A percentile compares a stretch with the other conserved stretches of the same genome.
phyloP scores from a whole-genome alignment of 192 early-diverging fungal genomes.

The Diversispora epigaea region DNA sequence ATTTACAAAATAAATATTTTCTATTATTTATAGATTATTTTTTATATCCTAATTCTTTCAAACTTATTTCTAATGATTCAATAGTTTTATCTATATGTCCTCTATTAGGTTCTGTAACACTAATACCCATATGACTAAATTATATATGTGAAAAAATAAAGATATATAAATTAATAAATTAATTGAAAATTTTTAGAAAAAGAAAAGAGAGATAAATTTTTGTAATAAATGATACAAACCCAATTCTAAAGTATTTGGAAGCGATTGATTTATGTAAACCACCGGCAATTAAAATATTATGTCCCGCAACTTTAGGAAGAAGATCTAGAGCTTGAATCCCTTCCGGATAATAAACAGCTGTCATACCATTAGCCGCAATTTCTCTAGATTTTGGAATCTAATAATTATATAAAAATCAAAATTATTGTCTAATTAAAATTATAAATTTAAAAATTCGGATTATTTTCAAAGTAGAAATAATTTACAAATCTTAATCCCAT shows the following conservation, averaged over 20 bases:
- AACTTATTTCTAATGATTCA: slow-evolving; percentile 58
- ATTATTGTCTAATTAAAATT: not conserved
- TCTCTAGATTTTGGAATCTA: slow-evolving; percentile 46
- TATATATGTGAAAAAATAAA: not conserved
- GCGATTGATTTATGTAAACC: slow-evolving; percentile 83
- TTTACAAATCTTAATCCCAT: slow-evolving; percentile 79
- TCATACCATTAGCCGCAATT: slow-evolving; percentile 74
- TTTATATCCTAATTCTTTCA: slow-evolving; percentile 57
- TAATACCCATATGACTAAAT: slow-evolving; percentile 77
- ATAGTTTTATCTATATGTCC: slow-evolving; percentile 66
- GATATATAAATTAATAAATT: not conserved
- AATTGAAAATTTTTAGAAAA: not conserved
- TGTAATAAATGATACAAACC: slow-evolving; percentile 35
- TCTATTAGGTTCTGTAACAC: slow-evolving; percentile 66
- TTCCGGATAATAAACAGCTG: slow-evolving; percentile 86
- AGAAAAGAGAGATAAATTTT: not conserved
- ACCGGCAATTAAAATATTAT: slow-evolving; percentile 88
- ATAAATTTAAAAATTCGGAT: not conserved
- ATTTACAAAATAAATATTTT: no score
- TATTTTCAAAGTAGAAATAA: not conserved
- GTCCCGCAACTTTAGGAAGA: slow-evolving; percentile 72
- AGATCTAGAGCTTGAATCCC: slow-evolving; percentile 73
- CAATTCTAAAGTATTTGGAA: slow-evolving; percentile 92
- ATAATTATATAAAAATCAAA: not conserved
- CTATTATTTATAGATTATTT: no score